Percentiles rank a stretch among this genome's conserved stretches.
phyloP scores from a whole-genome alignment of 805 yeast genomes.

The Barnettozyma wickerhamii region DNA sequence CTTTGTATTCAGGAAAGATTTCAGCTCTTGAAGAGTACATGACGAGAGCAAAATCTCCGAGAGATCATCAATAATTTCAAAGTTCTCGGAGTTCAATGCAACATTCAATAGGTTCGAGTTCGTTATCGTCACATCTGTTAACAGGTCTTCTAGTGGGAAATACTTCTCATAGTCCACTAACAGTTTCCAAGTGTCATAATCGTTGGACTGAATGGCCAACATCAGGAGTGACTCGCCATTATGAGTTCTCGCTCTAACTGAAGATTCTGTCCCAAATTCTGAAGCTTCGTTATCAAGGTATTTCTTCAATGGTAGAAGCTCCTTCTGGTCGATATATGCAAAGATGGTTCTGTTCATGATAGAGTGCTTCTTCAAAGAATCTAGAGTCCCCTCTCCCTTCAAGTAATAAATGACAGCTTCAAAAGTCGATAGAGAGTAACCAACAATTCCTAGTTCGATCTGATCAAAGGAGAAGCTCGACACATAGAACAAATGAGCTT shows the following conservation, averaged over 20 bases:
- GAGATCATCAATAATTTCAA: conserved; percentile 42
- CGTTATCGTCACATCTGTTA: conserved; percentile 54
- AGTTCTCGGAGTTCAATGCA: conserved; percentile 55
- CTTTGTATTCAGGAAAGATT: conserved; percentile 40
- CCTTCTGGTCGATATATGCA: conserved; percentile 39
- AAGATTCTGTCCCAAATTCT: conserved; percentile 17
- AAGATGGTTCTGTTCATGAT: conserved; percentile 49
- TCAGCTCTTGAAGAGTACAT: conserved; percentile 42
- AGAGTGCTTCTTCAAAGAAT: conserved; percentile 38
- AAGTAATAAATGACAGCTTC: conserved; percentile 77
- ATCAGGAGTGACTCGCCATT: conserved; percentile 71
- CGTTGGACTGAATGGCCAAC: conserved; percentile 51
- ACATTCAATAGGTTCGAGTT: conserved; percentile 55
- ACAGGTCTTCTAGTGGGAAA: conserved; percentile 61
- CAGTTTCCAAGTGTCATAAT: conserved; percentile 43
- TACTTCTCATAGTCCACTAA: conserved; percentile 41
- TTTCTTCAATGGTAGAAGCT: conserved; percentile 21
- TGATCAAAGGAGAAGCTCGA: conserved; percentile 51
- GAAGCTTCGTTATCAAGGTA: conserved; percentile 25
- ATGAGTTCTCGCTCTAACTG: conserved; percentile 36
- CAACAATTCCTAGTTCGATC: conserved; percentile 54
- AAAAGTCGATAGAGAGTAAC: conserved; percentile 76
- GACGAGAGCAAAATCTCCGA: conserved; percentile 38
- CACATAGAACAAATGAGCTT: conserved; percentile 62
- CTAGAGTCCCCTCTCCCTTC: conserved; percentile 32